Conservation (phyloP, 2,329 filamentous ascomycete genomes). For the Phyllosticta citribraziliensis region DNA sequence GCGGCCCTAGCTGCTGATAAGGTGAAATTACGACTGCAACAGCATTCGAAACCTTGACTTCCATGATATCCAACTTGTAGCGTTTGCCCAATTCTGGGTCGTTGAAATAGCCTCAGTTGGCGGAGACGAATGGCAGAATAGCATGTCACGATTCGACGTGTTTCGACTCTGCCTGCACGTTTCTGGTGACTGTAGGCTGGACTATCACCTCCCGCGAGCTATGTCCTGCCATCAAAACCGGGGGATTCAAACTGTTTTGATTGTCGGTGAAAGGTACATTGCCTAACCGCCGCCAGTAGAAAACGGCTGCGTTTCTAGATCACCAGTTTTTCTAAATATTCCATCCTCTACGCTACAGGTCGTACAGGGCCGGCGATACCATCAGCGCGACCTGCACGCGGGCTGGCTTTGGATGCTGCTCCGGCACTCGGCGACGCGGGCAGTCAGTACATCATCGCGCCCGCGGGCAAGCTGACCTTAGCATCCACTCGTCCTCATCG, state of each 20-base stretch:
- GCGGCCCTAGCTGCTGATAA: not conserved
- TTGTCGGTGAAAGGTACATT: too few species aligned
- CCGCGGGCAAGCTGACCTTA: not conserved
- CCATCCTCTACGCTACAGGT: not conserved
- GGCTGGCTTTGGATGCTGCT: not conserved
- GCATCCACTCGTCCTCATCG: not conserved
- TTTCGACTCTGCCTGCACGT: not conserved
- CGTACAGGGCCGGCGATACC: too few species aligned
- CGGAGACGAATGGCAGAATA: not conserved
- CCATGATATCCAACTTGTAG: not conserved
- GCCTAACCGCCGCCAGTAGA: too few species aligned
- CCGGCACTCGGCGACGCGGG: not conserved
- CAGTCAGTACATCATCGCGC: not conserved
- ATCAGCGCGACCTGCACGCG: too few species aligned
- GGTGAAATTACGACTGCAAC: not conserved
- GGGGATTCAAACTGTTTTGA: too few species aligned
- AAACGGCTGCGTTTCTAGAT: too few species aligned
- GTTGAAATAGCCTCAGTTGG: not conserved
- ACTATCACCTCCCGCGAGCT: too few species aligned
- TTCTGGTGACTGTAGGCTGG: not conserved
- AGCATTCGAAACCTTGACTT: not conserved
- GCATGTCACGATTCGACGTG: not conserved
- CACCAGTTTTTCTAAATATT: too few species aligned
- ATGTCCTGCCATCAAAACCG: too few species aligned
- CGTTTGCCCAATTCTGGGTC: not conserved